Conservation (phyloP, 2,329 filamentous ascomycete species). For the Chaetomium globosum region DNA sequence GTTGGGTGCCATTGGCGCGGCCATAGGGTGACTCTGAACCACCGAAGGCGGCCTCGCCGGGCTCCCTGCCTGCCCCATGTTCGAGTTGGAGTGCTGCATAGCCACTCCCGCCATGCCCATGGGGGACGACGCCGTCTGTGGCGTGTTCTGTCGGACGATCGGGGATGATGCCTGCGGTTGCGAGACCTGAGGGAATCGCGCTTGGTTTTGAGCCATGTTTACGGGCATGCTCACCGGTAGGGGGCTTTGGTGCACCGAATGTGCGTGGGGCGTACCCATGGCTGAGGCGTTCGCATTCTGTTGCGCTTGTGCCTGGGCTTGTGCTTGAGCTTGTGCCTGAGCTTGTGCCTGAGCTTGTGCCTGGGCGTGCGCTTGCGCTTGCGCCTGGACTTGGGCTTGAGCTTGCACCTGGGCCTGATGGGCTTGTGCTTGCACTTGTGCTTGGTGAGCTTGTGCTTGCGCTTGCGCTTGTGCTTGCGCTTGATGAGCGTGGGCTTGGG, state of each 20-base stretch:
- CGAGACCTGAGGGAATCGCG: conserved; percentile 59
- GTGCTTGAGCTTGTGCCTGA: conserved; percentile 35
- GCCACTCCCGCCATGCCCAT: conserved; percentile 60
- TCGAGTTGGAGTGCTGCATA: conserved; percentile 68
- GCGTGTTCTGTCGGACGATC: conserved; percentile 63
- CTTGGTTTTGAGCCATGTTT: conserved; percentile 48
- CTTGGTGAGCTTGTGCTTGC: conserved; percentile 31
- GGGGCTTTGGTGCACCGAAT: conserved; percentile 48
- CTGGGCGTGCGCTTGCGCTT: conserved; percentile 35
- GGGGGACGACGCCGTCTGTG: conserved; percentile 66
- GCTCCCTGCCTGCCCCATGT: conserved; percentile 62
- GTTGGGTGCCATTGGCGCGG: conserved; percentile 61
- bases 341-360: conserved; percentile 39
- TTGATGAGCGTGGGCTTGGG: conserved; percentile 15
- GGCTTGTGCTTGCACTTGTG: conserved; percentile 35
- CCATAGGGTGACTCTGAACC: conserved; percentile 62
- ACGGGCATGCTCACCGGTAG: conserved; percentile 46
- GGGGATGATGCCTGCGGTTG: conserved; percentile 71
- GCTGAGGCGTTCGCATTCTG: conserved; percentile 42
- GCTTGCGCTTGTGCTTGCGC: conserved; percentile 6
- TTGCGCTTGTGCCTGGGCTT: conserved; percentile 36
- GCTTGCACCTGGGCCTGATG: conserved; percentile 38
- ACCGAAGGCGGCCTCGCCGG: conserved; percentile 68
- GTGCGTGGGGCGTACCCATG: conserved; percentile 48
- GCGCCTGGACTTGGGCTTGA: conserved; percentile 37